Evolutionary conservation across 192 early-diverging fungal genomes (phyloP), one percentile per base, ranked within the genome.

Genomic region (Anaeromyces robustus): DNA sequence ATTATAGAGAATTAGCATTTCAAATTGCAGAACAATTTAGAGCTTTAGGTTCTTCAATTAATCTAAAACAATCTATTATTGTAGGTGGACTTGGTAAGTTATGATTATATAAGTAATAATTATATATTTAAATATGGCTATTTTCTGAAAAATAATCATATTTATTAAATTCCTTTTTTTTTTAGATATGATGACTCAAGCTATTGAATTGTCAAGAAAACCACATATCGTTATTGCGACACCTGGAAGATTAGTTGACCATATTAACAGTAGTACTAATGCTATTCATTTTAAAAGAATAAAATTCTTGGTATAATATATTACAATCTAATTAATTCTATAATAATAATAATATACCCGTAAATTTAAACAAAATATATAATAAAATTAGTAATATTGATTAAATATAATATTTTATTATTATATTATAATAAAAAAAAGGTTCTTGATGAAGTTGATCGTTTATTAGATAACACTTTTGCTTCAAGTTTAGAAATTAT

Each of bases 1-100:
- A 78, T 14, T 14, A 78, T 80, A 94, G 98, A 77, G 98, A 99
- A 85, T 89, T 99, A 22, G 97, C 98, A 0, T 97, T 93, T 83
- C 98, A 99, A 84, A 99, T 99, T 80, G 95, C 96, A 6, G 97
- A 99, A 82, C 97, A 99, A 84, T 99, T 99, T 82, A 87, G 92
- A 37, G 94, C 96, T 9, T 89, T 99, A 4, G 98, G 98, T 77
- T 92, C 93, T 41, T 88, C 92, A 29, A 94, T 97, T 77, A 93
- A 92, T 80, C 78, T 97, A 30, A 92, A 92, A 78, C 94, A 95
- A 78, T 88, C 90, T 2, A 93, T 97, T 30, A 87, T 96, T 30
- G 97, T 99, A 19, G 98, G 98, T 34, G 98, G 98, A 16, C 80
- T 96, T 83, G 94, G 89, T 87, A 85, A 78, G 81, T n/a, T n/a